Conservation (phyloP, 1,284 basidiomycete species). For the Puccinia novopanici region DNA sequence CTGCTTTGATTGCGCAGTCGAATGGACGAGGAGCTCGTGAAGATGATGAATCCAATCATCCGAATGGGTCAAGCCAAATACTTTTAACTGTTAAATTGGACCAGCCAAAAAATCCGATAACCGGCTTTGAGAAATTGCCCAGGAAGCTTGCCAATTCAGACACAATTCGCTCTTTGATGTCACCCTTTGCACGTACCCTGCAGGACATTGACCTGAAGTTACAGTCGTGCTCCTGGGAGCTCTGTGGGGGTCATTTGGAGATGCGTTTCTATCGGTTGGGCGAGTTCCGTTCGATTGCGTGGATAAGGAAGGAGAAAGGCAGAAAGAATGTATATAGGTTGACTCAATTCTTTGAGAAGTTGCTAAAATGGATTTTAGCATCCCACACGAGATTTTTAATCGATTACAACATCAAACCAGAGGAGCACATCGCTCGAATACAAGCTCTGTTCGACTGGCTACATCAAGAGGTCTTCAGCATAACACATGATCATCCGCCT, state of each 20-base stretch:
- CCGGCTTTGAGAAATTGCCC: neutral
- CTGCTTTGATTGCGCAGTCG: neutral
- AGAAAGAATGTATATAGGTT: neutral
- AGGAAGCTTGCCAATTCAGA: neutral
- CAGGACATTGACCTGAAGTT: too few species aligned
- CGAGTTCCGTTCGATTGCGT: neutral
- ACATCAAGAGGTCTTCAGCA: neutral
- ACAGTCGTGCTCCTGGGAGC: too few species aligned
- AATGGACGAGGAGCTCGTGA: neutral
- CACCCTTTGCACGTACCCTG: neutral
- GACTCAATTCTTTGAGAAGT: neutral
- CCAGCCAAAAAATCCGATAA: neutral
- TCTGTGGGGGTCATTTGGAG: too few species aligned
- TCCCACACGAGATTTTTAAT: neutral
- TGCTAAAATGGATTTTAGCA: constrained; percentile 3
- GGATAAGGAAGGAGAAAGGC: neutral
- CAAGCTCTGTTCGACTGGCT: neutral
- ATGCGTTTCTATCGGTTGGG: too few species aligned
- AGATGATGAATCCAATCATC: neutral
- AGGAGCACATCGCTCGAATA: neutral
- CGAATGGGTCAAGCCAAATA: neutral
- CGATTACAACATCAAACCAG: neutral
- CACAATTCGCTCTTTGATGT: neutral
- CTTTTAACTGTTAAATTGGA: neutral
- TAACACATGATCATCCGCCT: neutral